phyloP scores from a whole-genome alignment of 306 rosid species.

The Cicer pinnatifidum region DNA sequence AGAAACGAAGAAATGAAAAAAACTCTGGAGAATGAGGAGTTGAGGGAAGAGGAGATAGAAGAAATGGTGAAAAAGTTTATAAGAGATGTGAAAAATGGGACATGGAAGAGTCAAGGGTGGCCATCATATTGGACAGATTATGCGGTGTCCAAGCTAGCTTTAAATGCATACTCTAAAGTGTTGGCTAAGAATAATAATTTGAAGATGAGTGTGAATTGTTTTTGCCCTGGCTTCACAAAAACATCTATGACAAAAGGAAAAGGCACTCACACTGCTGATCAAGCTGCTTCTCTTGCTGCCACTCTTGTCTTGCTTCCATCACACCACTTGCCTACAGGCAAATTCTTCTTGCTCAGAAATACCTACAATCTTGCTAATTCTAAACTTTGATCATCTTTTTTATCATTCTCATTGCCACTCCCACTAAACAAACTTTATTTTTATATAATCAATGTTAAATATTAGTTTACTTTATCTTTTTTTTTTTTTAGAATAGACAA shows the following conservation, averaged over 20 bases:
- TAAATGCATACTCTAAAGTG: conserved; percentile 70
- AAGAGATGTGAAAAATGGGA: conserved; percentile 59
- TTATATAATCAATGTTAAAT: no score
- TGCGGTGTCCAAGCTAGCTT: conserved; percentile 80
- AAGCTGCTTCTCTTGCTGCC: conserved; percentile 58
- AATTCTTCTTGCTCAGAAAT: conserved; percentile 48
- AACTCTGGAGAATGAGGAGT: conserved; percentile 44
- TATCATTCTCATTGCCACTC: background rate
- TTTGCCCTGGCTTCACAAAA: conserved; percentile 90
- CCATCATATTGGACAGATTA: conserved; percentile 89
- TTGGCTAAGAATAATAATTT: conserved; percentile 53
- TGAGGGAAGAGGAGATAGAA: conserved; percentile 60
- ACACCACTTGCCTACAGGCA: conserved; percentile 58
- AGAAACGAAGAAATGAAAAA: conserved; percentile 52
- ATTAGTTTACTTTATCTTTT: no score
- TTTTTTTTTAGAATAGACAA: no score
- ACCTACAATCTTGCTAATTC: conserved; percentile 2
- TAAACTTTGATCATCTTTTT: conserved; percentile 29
- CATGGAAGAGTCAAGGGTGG: conserved; percentile 81
- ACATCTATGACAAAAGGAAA: conserved; percentile 80
- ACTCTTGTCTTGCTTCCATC: conserved; percentile 72
- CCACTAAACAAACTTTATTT: no score
- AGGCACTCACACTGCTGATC: conserved; percentile 70
- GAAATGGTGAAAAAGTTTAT: conserved; percentile 55
- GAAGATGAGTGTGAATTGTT: conserved; percentile 61